phyloP scores from a whole-genome alignment of 179 eudicot genomes.

The Vitellaria paradoxa region DNA sequence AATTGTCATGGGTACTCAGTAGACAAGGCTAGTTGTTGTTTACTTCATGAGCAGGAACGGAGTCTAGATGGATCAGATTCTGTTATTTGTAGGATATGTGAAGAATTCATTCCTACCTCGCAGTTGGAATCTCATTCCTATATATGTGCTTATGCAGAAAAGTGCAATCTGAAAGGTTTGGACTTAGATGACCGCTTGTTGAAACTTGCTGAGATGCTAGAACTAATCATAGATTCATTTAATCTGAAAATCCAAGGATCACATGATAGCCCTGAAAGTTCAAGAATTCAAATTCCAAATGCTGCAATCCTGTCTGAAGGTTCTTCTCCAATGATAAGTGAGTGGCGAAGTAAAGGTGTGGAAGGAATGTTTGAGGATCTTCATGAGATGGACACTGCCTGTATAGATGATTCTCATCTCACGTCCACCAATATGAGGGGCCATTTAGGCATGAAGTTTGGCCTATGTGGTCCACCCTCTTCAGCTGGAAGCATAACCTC shows the following conservation, averaged over 20 bases:
- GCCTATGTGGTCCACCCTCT: constrained; percentile 47
- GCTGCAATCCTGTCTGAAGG: constrained; percentile 32
- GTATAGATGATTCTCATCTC: constrained; percentile 50
- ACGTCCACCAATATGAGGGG: constrained; percentile 34
- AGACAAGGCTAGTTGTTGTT: constrained; percentile 18
- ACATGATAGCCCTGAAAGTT: constrained; percentile 44
- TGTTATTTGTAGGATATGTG: constrained; percentile 71
- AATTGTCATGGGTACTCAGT: constrained; percentile 16
- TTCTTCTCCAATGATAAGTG: constrained; percentile 52
- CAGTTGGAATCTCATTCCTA: constrained; percentile 65
- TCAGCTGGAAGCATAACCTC: constrained; percentile 60
- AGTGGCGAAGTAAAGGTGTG: constrained; percentile 52
- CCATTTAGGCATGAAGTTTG: constrained; percentile 43
- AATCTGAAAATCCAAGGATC: constrained; percentile 29
- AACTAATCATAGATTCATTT: constrained; percentile 47
- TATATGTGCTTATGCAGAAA: constrained; percentile 71
- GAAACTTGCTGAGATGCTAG: constrained; percentile 56
- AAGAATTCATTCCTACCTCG: constrained; percentile 47
- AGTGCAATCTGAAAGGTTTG: constrained; percentile 41
- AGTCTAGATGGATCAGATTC: constrained; percentile 33
- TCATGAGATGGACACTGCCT: constrained; percentile 83
- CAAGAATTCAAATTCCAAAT: constrained; percentile 21
- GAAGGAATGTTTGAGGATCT: constrained; percentile 73
- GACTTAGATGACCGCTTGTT: constrained; percentile 48
- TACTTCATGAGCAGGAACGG: constrained; percentile 28